phyloP scores from a whole-genome alignment of 108 stramenopile species.

The Pseudonitzschia multiseries region DNA sequence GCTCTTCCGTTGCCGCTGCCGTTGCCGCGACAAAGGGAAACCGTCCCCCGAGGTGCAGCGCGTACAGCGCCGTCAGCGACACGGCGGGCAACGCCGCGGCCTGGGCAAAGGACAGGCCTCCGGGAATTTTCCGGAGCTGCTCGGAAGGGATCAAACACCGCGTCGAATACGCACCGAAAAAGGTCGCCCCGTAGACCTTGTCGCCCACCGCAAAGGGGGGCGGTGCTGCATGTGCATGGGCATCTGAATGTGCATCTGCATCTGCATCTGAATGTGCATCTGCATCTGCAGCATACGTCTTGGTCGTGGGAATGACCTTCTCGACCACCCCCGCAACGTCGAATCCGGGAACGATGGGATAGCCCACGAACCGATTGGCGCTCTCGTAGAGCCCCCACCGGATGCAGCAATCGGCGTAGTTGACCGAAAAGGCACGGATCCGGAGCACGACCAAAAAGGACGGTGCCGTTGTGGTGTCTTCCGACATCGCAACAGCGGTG shows the following conservation, averaged over 20 bases:
- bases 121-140: constrained; percentile 73
- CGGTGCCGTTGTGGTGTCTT: not conserved
- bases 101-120: constrained; percentile 43
- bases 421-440: constrained; percentile 71
- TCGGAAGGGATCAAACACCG: constrained; percentile 66
- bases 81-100: constrained; percentile 85
- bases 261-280: not conserved
- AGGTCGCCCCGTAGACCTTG: constrained; percentile 77
- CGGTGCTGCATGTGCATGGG: no score
- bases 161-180: constrained; percentile 85
- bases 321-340: constrained; percentile 80
- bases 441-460: constrained; percentile 47
- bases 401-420: constrained; percentile 85
- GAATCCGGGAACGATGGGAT: constrained; percentile 91
- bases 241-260: not conserved
- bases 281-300: not conserved
- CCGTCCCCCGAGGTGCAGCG: constrained; percentile 71
- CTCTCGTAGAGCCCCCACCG: constrained; percentile 88
- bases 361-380: constrained; percentile 84
- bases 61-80: constrained; percentile 82
- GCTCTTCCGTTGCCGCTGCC: no score
- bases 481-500: not conserved
- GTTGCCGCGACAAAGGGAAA: constrained; percentile 34
- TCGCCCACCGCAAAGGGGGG: constrained; percentile 58
- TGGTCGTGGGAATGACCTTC: constrained; percentile 18